Percentiles rank a stretch among this genome's conserved stretches.
phyloP scores from a whole-genome alignment of 768 basidiomycete species.

The Lactifluus echinatus region DNA sequence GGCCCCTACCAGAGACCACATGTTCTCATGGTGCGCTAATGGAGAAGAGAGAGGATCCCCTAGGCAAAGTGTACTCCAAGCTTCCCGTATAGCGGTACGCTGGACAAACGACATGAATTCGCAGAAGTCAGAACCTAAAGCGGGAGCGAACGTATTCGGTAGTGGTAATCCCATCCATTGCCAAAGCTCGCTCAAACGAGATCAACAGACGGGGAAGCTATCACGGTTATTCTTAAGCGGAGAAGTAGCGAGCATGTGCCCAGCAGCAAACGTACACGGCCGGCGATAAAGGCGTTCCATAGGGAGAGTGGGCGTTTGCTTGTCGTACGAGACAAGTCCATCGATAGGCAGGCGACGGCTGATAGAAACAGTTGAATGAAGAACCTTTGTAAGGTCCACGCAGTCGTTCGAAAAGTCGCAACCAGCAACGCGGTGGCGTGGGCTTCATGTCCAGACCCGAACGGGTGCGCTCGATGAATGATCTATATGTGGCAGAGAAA shows the following conservation, averaged over 20 bases:
- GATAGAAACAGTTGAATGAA: conserved; percentile 61
- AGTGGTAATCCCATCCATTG: conserved; percentile 40
- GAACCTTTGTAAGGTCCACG: conserved; percentile 55
- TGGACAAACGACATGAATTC: conserved; percentile 1
- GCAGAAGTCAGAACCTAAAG: not conserved
- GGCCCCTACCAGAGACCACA: conserved; percentile 13
- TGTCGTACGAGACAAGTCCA: conserved; percentile 32
- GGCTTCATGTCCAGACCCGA: conserved; percentile 19
- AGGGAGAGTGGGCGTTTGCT: conserved; percentile 32
- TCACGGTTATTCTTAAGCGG: conserved; percentile 2
- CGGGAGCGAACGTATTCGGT: conserved; percentile 47
- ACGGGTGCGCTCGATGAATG: conserved; percentile 11
- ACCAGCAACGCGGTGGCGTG: conserved; percentile 48
- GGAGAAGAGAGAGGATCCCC: conserved; percentile 6
- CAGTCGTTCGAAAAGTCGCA: conserved; percentile 49
- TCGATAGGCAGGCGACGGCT: conserved; percentile 53
- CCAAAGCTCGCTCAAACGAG: conserved; percentile 47
- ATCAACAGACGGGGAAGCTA: conserved; percentile 56
- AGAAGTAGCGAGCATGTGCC: not conserved
- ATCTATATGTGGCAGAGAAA: conserved; percentile 1
- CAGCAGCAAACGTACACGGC: conserved; percentile 43
- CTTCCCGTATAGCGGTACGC: conserved; percentile 17
- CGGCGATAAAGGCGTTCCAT: conserved; percentile 67
- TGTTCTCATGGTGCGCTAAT: conserved; percentile 15
- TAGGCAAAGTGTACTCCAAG: conserved; percentile 14